Evolutionary conservation across 805 yeast species (phyloP).

Genomic region (Phaffomyces opuntiae): DNA sequence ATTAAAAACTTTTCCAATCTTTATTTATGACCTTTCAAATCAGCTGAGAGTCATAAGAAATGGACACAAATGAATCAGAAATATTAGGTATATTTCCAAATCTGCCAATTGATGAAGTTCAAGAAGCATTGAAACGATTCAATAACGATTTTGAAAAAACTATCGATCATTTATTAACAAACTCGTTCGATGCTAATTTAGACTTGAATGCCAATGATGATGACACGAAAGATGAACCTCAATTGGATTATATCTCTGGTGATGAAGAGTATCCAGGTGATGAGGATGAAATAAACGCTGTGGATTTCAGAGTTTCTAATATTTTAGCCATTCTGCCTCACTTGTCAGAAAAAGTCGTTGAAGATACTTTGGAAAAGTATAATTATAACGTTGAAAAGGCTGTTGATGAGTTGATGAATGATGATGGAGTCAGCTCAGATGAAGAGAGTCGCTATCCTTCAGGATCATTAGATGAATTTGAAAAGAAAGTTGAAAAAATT

Average conservation of each 20-base stretch:
- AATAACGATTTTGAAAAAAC: constrained; percentile 3
- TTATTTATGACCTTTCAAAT: no score
- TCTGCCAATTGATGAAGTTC: not conserved
- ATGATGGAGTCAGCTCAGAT: no score
- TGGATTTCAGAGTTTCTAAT: not conserved
- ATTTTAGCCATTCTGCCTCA: no score
- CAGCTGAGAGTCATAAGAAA: not conserved
- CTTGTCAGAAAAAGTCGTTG: no score
- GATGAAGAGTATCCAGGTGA: not conserved
- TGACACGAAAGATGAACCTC: not conserved
- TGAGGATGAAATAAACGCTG: no score
- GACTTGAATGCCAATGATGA: not conserved
- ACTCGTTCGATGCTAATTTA: not conserved
- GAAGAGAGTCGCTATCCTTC: no score
- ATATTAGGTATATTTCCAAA: not conserved
- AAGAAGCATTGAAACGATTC: not conserved
- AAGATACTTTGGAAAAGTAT: no score
- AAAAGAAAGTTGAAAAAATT: not conserved
- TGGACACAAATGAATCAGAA: not conserved
- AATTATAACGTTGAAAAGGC: no score
- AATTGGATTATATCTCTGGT: not conserved
- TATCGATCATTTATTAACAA: not conserved
- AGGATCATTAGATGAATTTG: not conserved
- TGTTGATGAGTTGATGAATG: no score
- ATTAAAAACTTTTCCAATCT: no score